phyloP scores from a whole-genome alignment of 192 early-diverging fungal genomes.

The Coemansia umbellata region DNA sequence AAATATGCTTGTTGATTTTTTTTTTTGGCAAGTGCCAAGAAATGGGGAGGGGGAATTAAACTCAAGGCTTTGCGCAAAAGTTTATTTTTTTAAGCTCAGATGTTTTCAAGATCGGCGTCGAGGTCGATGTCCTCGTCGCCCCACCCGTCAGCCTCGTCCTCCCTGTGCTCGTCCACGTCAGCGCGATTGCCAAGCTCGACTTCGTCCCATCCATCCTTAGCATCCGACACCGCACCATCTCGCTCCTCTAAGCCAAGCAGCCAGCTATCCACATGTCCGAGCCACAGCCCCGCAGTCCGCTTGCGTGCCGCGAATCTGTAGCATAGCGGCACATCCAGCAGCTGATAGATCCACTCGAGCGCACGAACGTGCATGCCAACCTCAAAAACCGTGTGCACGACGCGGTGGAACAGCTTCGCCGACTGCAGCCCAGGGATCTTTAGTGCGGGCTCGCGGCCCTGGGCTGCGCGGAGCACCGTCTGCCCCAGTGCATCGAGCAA shows the following conservation, averaged over 20 bases:
- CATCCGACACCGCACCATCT: background rate
- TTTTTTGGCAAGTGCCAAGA: too few species aligned
- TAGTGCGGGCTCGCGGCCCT: background rate
- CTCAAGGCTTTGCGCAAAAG: background rate
- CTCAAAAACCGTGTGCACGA: constrained; percentile 7
- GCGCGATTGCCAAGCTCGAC: background rate
- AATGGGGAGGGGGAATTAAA: background rate
- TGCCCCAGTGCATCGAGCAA: constrained; percentile 10
- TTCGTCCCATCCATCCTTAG: background rate
- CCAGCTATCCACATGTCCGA: constrained; percentile 20
- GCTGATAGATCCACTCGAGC: constrained; percentile 22
- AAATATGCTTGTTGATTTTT: background rate
- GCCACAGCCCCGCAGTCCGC: constrained; percentile 3
- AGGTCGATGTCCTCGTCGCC: constrained; percentile 26
- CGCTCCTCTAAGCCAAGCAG: background rate
- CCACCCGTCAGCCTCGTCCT: constrained; percentile 9
- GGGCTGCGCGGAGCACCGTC: background rate
- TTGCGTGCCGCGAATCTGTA: constrained; percentile 5
- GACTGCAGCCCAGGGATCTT: background rate
- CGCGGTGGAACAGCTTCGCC: constrained; percentile 19
- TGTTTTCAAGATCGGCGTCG: constrained; percentile 23
- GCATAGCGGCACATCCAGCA: constrained; percentile 6
- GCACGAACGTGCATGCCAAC: constrained; percentile 17
- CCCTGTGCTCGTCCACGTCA: background rate
- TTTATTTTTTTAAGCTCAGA: constrained; percentile 1